These are phyloP conservation scores for Fusarium papillatum DNA, from an alignment of 2,329 filamentous ascomycete genomes.

Conservation along the genomic window DNA sequence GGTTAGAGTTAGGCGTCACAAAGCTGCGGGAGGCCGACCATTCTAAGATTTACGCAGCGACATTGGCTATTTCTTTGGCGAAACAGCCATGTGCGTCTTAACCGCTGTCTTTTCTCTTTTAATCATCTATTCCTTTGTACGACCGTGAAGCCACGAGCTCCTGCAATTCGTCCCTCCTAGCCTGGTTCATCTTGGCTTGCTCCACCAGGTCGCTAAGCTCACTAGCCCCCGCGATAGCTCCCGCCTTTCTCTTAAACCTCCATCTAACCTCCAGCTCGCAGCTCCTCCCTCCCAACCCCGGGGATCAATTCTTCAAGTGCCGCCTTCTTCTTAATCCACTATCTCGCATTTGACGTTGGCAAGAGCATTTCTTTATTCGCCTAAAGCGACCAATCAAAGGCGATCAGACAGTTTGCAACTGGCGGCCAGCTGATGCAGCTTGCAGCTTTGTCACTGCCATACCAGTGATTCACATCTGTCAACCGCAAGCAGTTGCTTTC, in stretches of 20 bases:
- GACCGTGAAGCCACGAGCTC: neutral
- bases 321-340: neutral
- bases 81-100: neutral
- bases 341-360: neutral
- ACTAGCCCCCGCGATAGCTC: conserved; percentile 15
- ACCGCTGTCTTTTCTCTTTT: neutral
- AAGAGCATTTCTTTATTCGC: neutral
- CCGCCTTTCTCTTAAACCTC: neutral
- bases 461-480: conserved; percentile 8
- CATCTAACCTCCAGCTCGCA: neutral
- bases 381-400: neutral
- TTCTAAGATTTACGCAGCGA: conserved; percentile 18
- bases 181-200: conserved; percentile 14
- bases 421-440: neutral
- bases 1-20: conserved; percentile 20
- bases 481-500: neutral
- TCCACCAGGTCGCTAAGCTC: conserved; percentile 24
- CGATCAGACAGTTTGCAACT: neutral
- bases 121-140: neutral
- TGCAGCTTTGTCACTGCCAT: neutral
- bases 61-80: neutral
- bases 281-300: neutral
- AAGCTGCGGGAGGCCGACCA: conserved; percentile 35
- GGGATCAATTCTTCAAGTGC: neutral
- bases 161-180: neutral